phyloP scores from a whole-genome alignment of 1,284 basidiomycete genomes.

The Sporisorium iseilematis-ciliati region DNA sequence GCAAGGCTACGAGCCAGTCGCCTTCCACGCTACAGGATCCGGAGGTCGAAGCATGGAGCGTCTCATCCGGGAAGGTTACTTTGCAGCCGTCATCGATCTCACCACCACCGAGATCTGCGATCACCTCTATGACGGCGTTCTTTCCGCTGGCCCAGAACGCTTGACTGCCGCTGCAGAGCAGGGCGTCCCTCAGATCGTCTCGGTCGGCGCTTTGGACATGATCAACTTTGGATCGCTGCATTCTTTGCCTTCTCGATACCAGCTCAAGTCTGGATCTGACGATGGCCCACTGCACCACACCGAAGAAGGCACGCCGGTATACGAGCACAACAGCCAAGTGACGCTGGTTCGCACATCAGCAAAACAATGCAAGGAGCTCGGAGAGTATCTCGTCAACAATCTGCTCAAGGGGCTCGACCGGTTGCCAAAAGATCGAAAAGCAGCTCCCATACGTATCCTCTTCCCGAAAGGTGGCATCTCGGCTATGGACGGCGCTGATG shows the following conservation, averaged over 20 bases:
- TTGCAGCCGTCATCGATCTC: constrained; percentile 39
- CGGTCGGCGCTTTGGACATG: constrained; percentile 47
- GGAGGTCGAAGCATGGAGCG: constrained; percentile 47
- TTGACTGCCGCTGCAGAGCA: constrained; percentile 33
- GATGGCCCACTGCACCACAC: constrained; percentile 30
- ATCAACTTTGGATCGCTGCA: constrained; percentile 46
- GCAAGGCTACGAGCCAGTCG: constrained; percentile 39
- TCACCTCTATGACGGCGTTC: constrained; percentile 38
- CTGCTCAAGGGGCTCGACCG: constrained; percentile 15
- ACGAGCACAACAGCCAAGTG: constrained; percentile 42
- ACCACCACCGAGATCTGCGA: constrained; percentile 50
- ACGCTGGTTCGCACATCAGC: constrained; percentile 33
- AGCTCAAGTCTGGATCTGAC: constrained; percentile 1
- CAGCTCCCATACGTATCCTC: constrained; percentile 17
- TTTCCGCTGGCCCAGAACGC: constrained; percentile 38
- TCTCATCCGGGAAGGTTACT: constrained; percentile 38
- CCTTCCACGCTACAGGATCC: constrained; percentile 48
- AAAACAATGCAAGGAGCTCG: constrained; percentile 27
- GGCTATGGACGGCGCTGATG: constrained; percentile 29
- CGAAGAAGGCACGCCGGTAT: constrained; percentile 24
- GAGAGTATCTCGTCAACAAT: constrained; percentile 15
- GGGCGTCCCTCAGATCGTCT: constrained; percentile 35
- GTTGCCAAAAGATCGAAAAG: neutral
- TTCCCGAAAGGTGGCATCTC: constrained; percentile 29
- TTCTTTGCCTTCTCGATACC: constrained; percentile 21